These are phyloP conservation scores for Fusarium sp. DNA, from an alignment of 2,329 filamentous ascomycete genomes.

Conservation along the genomic window DNA sequence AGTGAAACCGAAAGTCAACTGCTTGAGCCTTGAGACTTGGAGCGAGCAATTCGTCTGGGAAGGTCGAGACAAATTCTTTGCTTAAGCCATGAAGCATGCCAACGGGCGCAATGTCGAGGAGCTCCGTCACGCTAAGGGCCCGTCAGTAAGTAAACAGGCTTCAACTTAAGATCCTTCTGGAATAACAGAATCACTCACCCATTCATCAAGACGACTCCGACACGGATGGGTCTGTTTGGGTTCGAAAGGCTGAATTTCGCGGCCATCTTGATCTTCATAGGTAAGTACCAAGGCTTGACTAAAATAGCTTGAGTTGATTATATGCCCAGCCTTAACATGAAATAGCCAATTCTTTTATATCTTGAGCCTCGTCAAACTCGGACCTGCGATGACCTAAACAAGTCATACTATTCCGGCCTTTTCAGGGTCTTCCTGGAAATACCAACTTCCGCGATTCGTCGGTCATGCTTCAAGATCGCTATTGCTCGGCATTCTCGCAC, in stretches of 20 bases:
- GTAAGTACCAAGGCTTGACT: neutral
- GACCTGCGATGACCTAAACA: neutral
- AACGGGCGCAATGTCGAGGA: conserved; percentile 49
- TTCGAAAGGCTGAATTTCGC: conserved; percentile 8
- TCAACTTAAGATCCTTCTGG: rapidly evolving
- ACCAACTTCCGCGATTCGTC: neutral
- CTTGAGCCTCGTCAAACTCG: neutral
- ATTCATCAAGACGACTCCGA: conserved; percentile 31
- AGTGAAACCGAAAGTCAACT: conserved; percentile 47
- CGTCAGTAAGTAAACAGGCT: neutral
- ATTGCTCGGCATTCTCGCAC: neutral
- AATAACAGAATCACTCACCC: neutral
- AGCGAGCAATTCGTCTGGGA: conserved; percentile 30
- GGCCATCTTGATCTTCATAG: neutral
- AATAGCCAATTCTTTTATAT: neutral
- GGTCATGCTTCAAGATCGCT: neutral
- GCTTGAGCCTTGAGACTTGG: conserved; percentile 31
- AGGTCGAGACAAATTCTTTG: conserved; percentile 24
- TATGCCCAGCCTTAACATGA: neutral
- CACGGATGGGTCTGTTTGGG: conserved; percentile 18
- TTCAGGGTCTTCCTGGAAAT: neutral
- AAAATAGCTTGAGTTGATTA: neutral
- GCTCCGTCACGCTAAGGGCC: conserved; percentile 43
- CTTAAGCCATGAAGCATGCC: conserved; percentile 42
- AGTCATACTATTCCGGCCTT: neutral